These are phyloP conservation scores for Ganoderma lingzhi DNA, from an alignment of 1,284 basidiomycete genomes.

Conservation along the genomic window DNA sequence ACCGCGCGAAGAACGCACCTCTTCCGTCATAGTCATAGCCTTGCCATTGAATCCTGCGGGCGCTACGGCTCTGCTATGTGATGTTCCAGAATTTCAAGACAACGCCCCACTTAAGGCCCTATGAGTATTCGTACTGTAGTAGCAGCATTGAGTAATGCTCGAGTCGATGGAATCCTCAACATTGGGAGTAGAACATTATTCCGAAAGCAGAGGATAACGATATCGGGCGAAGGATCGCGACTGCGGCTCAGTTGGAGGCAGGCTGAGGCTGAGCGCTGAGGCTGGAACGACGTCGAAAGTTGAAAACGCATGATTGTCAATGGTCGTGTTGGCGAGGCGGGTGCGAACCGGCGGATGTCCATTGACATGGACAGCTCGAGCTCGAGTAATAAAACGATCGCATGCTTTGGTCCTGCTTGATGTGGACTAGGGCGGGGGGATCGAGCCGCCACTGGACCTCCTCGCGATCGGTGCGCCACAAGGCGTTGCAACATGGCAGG, in stretches of 20 bases:
- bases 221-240: not conserved
- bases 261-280: no score
- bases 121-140: not conserved
- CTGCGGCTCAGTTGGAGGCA: not conserved
- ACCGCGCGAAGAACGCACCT: not conserved
- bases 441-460: constrained; percentile 4
- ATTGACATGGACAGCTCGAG: not conserved
- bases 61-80: not conserved
- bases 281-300: not conserved
- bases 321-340: not conserved
- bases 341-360: not conserved
- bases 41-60: not conserved
- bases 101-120: not conserved
- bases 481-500: not conserved
- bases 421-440: not conserved
- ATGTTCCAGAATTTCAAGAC: not conserved
- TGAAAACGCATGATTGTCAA: not conserved
- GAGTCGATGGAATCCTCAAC: not conserved
- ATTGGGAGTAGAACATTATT: not conserved
- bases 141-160: not conserved
- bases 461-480: not conserved
- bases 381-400: not conserved
- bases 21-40: not conserved
- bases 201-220: not conserved
- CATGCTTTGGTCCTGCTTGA: not conserved